A percentile compares a stretch with the other conserved stretches of the same genome.
These are phyloP conservation scores for Acacia melanoxylon DNA, from an alignment of 306 rosid species.

Conservation along the genomic window DNA sequence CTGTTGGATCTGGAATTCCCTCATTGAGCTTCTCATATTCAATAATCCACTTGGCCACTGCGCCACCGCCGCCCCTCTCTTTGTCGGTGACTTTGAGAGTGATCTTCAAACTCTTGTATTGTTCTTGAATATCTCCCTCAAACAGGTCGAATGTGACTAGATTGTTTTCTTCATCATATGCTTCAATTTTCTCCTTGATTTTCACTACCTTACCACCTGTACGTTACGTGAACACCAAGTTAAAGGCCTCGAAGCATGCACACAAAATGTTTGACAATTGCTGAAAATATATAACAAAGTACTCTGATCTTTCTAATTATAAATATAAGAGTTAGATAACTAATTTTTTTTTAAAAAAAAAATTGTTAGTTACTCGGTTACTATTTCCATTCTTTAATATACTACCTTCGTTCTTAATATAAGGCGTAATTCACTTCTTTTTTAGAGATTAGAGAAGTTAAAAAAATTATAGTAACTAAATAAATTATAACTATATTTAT, in stretches of 20 bases:
- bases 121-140: background rate
- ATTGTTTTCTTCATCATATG: background rate
- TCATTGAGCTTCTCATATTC: conserved; percentile 25
- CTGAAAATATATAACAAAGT: background rate
- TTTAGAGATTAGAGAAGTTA: no score
- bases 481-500: no score
- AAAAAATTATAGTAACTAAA: no score
- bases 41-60: background rate
- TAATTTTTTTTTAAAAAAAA: no score
- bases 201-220: background rate
- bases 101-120: conserved; percentile 12
- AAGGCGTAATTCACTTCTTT: background rate
- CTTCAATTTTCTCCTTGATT: background rate
- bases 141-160: background rate
- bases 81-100: background rate
- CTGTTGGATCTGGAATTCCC: background rate
- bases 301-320: no score
- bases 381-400: no score
- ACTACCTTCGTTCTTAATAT: no score
- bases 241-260: no score
- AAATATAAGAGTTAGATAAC: no score
- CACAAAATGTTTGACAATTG: background rate
- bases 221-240: no score
- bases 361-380: no score
- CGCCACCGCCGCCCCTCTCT: background rate